A percentile compares a stretch with the other conserved stretches of the same genome.
phyloP scores from a whole-genome alignment of 2,329 filamentous ascomycete genomes.

The Exophiala sideris region DNA sequence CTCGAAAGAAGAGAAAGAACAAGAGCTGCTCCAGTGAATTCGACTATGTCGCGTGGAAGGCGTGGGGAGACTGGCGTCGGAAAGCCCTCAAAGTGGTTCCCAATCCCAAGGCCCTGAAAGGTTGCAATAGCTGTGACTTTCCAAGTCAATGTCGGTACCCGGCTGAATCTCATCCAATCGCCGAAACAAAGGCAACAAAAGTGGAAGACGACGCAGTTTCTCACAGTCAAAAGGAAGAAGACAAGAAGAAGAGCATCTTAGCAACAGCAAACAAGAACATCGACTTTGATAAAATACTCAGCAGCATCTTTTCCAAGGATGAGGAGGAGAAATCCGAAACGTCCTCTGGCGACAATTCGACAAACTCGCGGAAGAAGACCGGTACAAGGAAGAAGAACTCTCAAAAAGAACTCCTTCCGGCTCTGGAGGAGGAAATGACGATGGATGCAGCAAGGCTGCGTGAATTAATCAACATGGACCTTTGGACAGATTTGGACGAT shows the following conservation, averaged over 20 bases:
- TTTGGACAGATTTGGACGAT: conserved; percentile 16
- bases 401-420: background rate
- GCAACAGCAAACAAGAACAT: conserved; percentile 13
- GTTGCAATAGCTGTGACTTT: conserved; percentile 27
- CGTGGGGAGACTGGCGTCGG: conserved; percentile 43
- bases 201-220: background rate
- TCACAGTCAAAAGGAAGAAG: background rate
- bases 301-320: conserved; percentile 5
- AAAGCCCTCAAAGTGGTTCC: conserved; percentile 12
- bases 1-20: conserved; percentile 34
- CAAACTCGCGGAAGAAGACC: background rate
- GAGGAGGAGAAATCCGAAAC: background rate
- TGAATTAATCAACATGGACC: conserved; percentile 9
- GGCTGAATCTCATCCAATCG: conserved; percentile 3
- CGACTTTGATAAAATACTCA: conserved; percentile 16
- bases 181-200: background rate
- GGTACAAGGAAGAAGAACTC: background rate
- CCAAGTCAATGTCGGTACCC: conserved; percentile 28
- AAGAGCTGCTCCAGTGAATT: conserved; percentile 50
- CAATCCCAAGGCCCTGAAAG: conserved; percentile 6
- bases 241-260: background rate
- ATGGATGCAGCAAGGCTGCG: conserved; percentile 8
- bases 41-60: conserved; percentile 52
- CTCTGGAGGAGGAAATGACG: conserved; percentile 11
- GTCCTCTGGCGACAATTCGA: background rate